These are phyloP conservation scores for Piper betle DNA, from an alignment of 164 flowering plant genomes.

Conservation along the genomic window DNA sequence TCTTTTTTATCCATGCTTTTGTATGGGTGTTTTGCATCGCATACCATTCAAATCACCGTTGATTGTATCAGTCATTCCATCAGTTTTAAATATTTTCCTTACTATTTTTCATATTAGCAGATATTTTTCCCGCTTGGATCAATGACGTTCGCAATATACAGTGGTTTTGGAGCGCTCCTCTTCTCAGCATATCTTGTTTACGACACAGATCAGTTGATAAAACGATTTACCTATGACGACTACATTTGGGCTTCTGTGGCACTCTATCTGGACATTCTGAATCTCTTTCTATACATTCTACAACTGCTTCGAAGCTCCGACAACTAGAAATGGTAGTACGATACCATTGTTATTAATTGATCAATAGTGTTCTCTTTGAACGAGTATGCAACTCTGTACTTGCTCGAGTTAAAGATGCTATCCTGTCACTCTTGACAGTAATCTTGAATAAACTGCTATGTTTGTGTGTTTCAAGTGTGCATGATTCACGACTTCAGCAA, in stretches of 20 bases:
- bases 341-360: not conserved
- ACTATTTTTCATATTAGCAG: slow-evolving; percentile 20
- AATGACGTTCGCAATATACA: slow-evolving; percentile 47
- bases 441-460: too few species aligned
- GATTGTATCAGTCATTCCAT: too few species aligned
- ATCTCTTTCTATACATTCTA: slow-evolving; percentile 76
- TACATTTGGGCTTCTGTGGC: slow-evolving; percentile 91
- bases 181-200: slow-evolving; percentile 84
- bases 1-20: not conserved
- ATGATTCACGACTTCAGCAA: too few species aligned
- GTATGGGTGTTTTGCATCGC: not conserved
- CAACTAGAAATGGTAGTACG: slow-evolving; percentile 11
- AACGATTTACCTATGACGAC: slow-evolving; percentile 83
- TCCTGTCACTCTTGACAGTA: too few species aligned
- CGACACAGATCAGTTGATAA: slow-evolving; percentile 88
- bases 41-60: too few species aligned
- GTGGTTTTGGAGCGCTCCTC: slow-evolving; percentile 67
- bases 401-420: not conserved
- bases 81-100: too few species aligned
- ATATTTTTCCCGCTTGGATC: slow-evolving; percentile 88
- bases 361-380: not conserved
- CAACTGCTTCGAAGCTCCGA: slow-evolving; percentile 51
- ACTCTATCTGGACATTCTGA: slow-evolving; percentile 85
- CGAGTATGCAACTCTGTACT: not conserved
- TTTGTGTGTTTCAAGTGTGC: too few species aligned